Evolutionary conservation across 108 stramenopile species (phyloP).

Genomic region (Fistulifera solaris): DNA sequence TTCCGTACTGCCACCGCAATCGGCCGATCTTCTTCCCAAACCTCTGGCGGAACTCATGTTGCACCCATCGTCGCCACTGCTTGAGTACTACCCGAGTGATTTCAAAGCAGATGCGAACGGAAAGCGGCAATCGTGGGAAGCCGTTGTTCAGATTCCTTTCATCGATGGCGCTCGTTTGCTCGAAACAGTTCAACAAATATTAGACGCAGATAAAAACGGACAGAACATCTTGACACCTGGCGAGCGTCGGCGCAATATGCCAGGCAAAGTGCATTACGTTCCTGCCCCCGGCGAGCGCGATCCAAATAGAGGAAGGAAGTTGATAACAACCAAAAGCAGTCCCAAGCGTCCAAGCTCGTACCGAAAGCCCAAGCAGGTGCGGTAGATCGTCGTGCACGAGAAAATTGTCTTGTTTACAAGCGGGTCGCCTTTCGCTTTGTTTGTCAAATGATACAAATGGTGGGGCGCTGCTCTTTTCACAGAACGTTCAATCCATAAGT

Average conservation of each 20-base stretch:
- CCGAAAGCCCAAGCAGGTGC: too few species aligned
- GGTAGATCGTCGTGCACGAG: too few species aligned
- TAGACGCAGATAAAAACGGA: conserved; percentile 44
- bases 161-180: conserved; percentile 82
- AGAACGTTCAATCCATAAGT: too few species aligned
- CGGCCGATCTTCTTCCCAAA: conserved; percentile 77
- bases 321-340: too few species aligned
- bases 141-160: conserved; percentile 95
- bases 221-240: conserved; percentile 47
- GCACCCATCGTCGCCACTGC: conserved; percentile 76
- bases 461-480: too few species aligned
- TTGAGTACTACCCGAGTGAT: conserved; percentile 79
- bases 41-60: conserved; percentile 88
- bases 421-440: too few species aligned
- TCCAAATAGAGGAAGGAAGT: too few species aligned
- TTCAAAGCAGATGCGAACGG: conserved; percentile 80
- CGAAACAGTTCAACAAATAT: conserved; percentile 54
- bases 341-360: too few species aligned
- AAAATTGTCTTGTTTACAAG: too few species aligned
- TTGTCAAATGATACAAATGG: too few species aligned
- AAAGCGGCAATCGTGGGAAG: conserved; percentile 93
- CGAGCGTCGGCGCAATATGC: conserved; percentile 61
- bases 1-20: conserved; percentile 92
- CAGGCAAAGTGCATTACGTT: conserved; percentile 49
- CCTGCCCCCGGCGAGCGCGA: conserved; percentile 17